A percentile compares a stretch with the other conserved stretches of the same genome.
Evolutionary conservation across 2,329 filamentous ascomycete genomes (phyloP).

Genomic region (Aspergillus latus): DNA sequence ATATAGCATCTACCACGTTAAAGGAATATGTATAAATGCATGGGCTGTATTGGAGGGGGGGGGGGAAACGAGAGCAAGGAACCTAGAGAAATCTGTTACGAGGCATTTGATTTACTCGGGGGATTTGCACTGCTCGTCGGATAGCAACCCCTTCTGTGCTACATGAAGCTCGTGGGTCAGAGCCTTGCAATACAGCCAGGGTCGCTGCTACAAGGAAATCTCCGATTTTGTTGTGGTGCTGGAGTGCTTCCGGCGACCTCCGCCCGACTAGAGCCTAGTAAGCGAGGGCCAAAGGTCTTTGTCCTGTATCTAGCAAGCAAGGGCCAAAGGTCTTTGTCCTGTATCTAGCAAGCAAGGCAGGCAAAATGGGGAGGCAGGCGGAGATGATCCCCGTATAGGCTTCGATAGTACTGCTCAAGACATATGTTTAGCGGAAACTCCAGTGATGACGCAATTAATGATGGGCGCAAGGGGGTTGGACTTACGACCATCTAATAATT

Average conservation of each 20-base stretch:
- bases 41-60: too few species aligned
- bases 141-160: too few species aligned
- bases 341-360: background rate
- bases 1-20: too few species aligned
- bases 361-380: conserved; percentile 10
- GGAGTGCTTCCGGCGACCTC: background rate
- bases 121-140: too few species aligned
- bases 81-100: too few species aligned
- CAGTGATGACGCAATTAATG: background rate
- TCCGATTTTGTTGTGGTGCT: background rate
- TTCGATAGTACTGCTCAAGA: conserved; percentile 10
- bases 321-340: background rate
- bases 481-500: conserved; percentile 12
- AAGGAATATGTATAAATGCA: too few species aligned
- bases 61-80: too few species aligned
- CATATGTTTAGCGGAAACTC: too few species aligned
- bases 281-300: background rate
- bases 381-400: conserved; percentile 14
- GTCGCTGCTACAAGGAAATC: background rate
- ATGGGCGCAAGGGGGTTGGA: background rate
- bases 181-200: background rate
- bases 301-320: background rate
- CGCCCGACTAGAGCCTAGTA: background rate
- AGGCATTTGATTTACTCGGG: too few species aligned
- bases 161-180: background rate